phyloP scores from a whole-genome alignment of 208 protist species.

The Leishmania guyanensis region DNA sequence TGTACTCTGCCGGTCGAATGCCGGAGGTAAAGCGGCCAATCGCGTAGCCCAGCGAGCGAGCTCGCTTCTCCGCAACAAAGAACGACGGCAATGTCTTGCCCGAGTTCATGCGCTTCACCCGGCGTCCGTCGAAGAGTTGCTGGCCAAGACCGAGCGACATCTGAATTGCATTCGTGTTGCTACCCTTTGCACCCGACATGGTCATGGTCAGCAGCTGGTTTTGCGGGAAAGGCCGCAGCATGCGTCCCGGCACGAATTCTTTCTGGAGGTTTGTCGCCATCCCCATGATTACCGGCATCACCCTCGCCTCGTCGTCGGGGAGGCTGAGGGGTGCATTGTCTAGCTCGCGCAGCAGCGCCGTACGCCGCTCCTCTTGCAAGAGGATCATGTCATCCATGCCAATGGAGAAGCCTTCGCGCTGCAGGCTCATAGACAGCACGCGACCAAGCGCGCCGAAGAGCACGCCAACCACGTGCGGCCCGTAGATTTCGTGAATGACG shows the following conservation, averaged over 20 bases:
- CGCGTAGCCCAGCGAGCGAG: slow-evolving; percentile 90
- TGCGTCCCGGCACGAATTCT: slow-evolving; percentile 87
- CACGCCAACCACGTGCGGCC: slow-evolving; percentile 90
- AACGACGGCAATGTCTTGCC: slow-evolving; percentile 97
- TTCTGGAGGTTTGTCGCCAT: slow-evolving; percentile 84
- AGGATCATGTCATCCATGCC: slow-evolving; percentile 98
- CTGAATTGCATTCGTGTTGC: slow-evolving; percentile 98
- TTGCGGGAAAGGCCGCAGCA: slow-evolving; percentile 94
- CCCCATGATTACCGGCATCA: slow-evolving; percentile 79
- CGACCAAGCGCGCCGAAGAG: slow-evolving; percentile 96
- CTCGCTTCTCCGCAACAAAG: slow-evolving; percentile 72
- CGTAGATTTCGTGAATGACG: slow-evolving; percentile 97
- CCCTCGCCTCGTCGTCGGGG: slow-evolving; percentile 77
- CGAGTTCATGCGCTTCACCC: slow-evolving; percentile 95
- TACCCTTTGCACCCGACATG: slow-evolving; percentile 98
- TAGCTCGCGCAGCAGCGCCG: slow-evolving; percentile 73
- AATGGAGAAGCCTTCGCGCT: slow-evolving; percentile 97
- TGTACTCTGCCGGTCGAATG: slow-evolving; percentile 99
- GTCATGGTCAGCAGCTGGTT: slow-evolving; percentile 99
- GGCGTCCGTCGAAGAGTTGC: slow-evolving; percentile 98
- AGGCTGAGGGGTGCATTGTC: slow-evolving; percentile 76
- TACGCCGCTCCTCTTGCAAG: slow-evolving; percentile 63
- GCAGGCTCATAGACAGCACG: slow-evolving; percentile 96
- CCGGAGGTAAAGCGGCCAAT: slow-evolving; percentile 98
- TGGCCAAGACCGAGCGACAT: slow-evolving; percentile 97